phyloP scores from a whole-genome alignment of 2,329 filamentous ascomycete genomes.

The Alternaria postmessia region DNA sequence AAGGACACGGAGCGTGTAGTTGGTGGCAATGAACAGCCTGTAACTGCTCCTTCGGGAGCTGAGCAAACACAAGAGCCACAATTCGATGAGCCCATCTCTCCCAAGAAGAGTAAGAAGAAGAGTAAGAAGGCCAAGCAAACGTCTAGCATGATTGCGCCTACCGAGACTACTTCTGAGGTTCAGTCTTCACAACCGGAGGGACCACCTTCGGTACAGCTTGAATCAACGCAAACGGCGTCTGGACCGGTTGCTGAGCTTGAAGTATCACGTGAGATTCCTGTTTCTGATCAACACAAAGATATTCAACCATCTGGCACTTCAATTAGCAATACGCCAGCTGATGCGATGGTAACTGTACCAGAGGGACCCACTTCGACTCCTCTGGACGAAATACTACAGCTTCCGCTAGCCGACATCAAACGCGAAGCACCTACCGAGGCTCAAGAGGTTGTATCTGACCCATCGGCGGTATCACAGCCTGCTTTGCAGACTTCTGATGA shows the following conservation, averaged over 20 bases:
- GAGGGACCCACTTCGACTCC: constrained; percentile 1
- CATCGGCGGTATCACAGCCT: not conserved
- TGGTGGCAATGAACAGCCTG: constrained; percentile 2
- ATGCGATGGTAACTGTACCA: not conserved
- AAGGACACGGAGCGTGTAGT: not conserved
- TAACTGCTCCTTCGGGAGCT: not conserved
- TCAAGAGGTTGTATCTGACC: constrained; percentile 8
- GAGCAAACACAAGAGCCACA: not conserved
- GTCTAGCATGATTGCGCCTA: constrained; percentile 12
- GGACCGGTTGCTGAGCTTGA: not conserved
- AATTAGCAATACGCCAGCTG: constrained; percentile 1
- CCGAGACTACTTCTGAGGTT: constrained; percentile 12
- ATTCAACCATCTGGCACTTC: not conserved
- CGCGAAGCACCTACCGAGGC: not conserved
- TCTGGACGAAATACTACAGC: constrained; percentile 3
- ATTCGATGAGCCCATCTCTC: constrained; percentile 7
- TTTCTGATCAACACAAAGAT: constrained; percentile 2
- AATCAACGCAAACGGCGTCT: not conserved
- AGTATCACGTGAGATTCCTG: not conserved
- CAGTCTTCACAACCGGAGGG: constrained; percentile 7
- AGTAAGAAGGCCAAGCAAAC: constrained; percentile 41
- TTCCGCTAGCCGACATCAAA: not conserved
- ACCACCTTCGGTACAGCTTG: not conserved
- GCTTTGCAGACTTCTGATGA: constrained; percentile 23
- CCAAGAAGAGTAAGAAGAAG: constrained; percentile 39